Evolutionary conservation across 2,329 filamentous ascomycete genomes (phyloP).

Genomic region (Exophiala mesophila): DNA sequence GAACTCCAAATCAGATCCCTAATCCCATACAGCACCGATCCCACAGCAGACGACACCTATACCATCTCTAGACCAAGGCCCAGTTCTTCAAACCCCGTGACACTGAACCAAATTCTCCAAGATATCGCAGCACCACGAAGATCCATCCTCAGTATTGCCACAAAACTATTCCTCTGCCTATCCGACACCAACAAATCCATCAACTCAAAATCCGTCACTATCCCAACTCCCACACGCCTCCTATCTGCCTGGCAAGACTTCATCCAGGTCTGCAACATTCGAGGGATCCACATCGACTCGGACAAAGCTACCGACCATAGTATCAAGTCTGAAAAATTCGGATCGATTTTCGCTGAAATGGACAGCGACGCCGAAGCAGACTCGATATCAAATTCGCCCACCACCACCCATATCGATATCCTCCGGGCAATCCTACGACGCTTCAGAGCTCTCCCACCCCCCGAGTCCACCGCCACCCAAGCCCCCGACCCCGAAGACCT

Average conservation of each 20-base stretch:
- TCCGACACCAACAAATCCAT: background rate
- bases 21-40: slow-evolving; percentile 3
- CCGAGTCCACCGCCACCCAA: background rate
- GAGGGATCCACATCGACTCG: slow-evolving; percentile 6
- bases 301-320: background rate
- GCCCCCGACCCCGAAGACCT: background rate
- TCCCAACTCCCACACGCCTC: slow-evolving; percentile 14
- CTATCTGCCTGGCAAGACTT: slow-evolving; percentile 21
- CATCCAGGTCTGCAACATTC: slow-evolving; percentile 17
- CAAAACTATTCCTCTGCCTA: slow-evolving; percentile 10
- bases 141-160: slow-evolving; percentile 5
- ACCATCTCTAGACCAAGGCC: background rate
- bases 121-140: slow-evolving; percentile 20
- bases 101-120: slow-evolving; percentile 15
- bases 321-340: no score
- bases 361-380: no score
- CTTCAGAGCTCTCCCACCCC: background rate
- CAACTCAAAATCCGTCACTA: slow-evolving; percentile 2
- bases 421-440: background rate
- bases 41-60: background rate
- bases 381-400: background rate
- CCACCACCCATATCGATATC: background rate
- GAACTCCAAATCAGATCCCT: slow-evolving; percentile 6
- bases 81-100: background rate
- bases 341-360: background rate